These are phyloP conservation scores for Gamarada debralockiae DNA, from an alignment of 495 filamentous ascomycete genomes.

Conservation along the genomic window DNA sequence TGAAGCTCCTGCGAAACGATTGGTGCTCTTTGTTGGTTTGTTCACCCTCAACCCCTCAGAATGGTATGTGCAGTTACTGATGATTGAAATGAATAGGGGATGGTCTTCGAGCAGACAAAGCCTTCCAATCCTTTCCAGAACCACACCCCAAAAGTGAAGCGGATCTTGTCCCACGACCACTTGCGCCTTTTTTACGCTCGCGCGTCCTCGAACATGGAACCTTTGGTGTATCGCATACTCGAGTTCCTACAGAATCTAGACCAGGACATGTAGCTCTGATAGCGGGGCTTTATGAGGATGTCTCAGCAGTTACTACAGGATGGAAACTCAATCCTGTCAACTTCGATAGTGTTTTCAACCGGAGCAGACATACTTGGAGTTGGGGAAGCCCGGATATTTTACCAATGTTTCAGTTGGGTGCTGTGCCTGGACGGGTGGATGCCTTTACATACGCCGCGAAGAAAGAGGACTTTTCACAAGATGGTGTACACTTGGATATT, in stretches of 20 bases:
- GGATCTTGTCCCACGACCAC: constrained; percentile 58
- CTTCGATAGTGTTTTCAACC: constrained; percentile 98
- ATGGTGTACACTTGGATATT: constrained; percentile 75
- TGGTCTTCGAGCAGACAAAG: constrained; percentile 95
- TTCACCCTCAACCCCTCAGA: constrained; percentile 20
- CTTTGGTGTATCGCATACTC: constrained; percentile 96
- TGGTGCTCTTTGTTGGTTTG: constrained; percentile 89
- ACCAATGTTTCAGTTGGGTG: constrained; percentile 94
- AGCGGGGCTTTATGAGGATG: constrained; percentile 96
- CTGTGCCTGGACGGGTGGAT: constrained; percentile 81
- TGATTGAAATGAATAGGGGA: constrained; percentile 52
- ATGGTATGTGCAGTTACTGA: constrained; percentile 5
- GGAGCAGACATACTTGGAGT: constrained; percentile 94
- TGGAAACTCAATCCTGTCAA: constrained; percentile 99
- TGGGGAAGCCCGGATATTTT: constrained; percentile 99
- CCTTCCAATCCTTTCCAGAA: constrained; percentile 91
- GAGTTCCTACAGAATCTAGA: constrained; percentile 94
- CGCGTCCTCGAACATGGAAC: constrained; percentile 87
- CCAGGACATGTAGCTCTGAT: constrained; percentile 98
- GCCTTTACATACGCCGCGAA: constrained; percentile 79
- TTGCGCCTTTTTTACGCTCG: constrained; percentile 93
- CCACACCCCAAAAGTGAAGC: constrained; percentile 66
- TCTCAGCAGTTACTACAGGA: constrained; percentile 93
- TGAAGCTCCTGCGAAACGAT: constrained; percentile 80
- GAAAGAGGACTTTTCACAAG: constrained; percentile 82